phyloP scores from a whole-genome alignment of 2,329 filamentous ascomycete genomes.

The Sporothrix luriei region DNA sequence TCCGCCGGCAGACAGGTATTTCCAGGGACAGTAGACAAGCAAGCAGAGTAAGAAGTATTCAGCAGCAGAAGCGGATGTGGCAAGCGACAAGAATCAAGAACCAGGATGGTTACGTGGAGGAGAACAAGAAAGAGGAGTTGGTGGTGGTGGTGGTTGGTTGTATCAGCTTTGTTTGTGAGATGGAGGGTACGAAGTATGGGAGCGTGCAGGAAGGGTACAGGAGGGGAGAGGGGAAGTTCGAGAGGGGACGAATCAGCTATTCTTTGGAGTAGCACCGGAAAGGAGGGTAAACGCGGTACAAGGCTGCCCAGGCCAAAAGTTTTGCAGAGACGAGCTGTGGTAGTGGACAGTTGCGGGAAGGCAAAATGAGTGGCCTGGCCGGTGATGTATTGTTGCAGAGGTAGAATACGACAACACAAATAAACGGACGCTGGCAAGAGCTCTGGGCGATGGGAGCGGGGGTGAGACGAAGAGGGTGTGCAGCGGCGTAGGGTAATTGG shows the following conservation, averaged over 20 bases:
- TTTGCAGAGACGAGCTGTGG: slow-evolving; percentile 20
- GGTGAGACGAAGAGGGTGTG: slow-evolving; percentile 39
- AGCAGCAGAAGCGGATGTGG: slow-evolving; percentile 13
- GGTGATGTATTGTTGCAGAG: not conserved
- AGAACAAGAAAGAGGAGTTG: not conserved
- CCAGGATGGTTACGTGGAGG: not conserved
- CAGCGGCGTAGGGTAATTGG: slow-evolving; percentile 42
- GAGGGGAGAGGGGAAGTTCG: slow-evolving; percentile 2
- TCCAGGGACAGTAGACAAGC: slow-evolving; percentile 2
- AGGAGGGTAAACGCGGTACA: slow-evolving; percentile 27
- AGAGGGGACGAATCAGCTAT: slow-evolving; percentile 27
- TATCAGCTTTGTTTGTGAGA: slow-evolving; percentile 19
- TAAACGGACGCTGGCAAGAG: not conserved
- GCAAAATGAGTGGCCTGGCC: not conserved
- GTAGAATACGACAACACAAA: not conserved
- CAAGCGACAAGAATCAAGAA: slow-evolving; percentile 24
- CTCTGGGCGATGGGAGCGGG: not conserved
- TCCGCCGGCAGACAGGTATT: slow-evolving; percentile 14
- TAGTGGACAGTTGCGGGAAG: slow-evolving; percentile 26
- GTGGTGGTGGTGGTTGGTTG: slow-evolving; percentile 11
- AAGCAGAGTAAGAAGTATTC: slow-evolving; percentile 13
- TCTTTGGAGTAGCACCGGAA: slow-evolving; percentile 25
- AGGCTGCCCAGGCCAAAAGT: slow-evolving; percentile 13
- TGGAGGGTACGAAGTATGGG: slow-evolving; percentile 10
- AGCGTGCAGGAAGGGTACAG: slow-evolving; percentile 1